Percentiles rank a stretch among this genome's conserved stretches.
These are phyloP conservation scores for Brassica rapa DNA, from an alignment of 345 rosid species.

Conservation along the genomic window DNA sequence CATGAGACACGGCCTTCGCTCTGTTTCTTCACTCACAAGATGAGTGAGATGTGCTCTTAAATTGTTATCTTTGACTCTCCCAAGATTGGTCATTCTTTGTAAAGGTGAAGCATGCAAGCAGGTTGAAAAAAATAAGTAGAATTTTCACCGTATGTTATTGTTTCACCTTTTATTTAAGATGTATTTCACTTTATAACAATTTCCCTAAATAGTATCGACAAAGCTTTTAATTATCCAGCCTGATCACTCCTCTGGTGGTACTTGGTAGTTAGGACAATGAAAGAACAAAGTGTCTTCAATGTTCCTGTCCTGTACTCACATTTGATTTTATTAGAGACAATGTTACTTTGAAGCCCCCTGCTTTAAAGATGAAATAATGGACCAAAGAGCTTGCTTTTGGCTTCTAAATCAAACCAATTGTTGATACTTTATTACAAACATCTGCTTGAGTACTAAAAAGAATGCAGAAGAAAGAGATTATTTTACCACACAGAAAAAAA, in stretches of 20 bases:
- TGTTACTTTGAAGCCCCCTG: background rate
- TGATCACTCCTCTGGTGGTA: constrained; percentile 2
- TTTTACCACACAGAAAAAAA: constrained; percentile 20
- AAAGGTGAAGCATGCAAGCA: constrained; percentile 34
- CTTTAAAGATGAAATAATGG: background rate
- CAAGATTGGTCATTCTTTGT: constrained; percentile 36
- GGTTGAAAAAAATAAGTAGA: background rate
- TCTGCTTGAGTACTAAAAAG: constrained; percentile 17
- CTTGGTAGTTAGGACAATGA: background rate
- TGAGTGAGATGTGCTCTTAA: constrained; percentile 11
- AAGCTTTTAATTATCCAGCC: constrained; percentile 24
- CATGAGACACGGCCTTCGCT: constrained; percentile 69
- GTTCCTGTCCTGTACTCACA: background rate
- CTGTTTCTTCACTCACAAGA: constrained; percentile 49
- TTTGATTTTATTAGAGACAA: background rate
- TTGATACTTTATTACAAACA: constrained; percentile 29
- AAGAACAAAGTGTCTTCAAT: constrained; percentile 1
- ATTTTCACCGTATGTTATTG: constrained; percentile 28
- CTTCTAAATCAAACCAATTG: constrained; percentile 8
- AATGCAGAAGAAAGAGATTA: constrained; percentile 28
- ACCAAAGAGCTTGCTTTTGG: background rate
- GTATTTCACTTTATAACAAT: constrained; percentile 5
- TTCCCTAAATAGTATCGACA: background rate
- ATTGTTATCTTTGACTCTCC: constrained; percentile 15
- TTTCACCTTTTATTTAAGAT: constrained; percentile 8